Base-by-base conservation (phyloP, 1,284 basidiomycete species). In the Schizophyllum commune region DNA sequence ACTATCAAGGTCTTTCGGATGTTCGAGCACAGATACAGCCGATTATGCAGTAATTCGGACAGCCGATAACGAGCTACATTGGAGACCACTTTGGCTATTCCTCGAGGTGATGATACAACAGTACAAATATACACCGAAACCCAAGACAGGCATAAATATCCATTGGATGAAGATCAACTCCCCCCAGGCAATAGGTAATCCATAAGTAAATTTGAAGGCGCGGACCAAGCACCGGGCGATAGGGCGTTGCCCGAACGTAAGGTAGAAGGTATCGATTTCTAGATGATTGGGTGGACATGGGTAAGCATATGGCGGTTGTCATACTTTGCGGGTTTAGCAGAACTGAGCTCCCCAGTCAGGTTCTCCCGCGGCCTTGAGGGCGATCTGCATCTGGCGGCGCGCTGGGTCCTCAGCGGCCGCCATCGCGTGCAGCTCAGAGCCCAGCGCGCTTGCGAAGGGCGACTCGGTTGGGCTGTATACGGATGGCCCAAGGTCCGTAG, bases 331-430 rank as follows among this genome's bases (percentile, higher is more conserved):
- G 17, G 4, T 5, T 80, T 74, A 87, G 71, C 84, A 86, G 62
- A 87, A 75, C 70, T 86, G 82, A 59, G 88, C 84, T 72, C 88
- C 85, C 87, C 85, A 87, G 74, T 86, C 86, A 62, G 86, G 84
- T 60, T 83, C 85, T 69, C 86, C 84, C 61, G 79, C 79, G 56
- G 83, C 83, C 73, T 83, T 86, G 62, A 88, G 72, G 21, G 85
- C 83, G 60, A 87, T 85, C 63, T 84, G 78, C 62, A 86, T 84
- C 51, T 85, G 79, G 55, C 80, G 75, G 65, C 73, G 79, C 21
- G 68, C 69, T 55, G 69, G 70, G 52, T 66, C 63, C 17, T 68
- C 71, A 62, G 70, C 63, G 58, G 66, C 69, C 64, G 76, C 75
- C 55, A 70, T 67, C 66, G 75, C 65, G 34, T 68, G 69, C 64